A percentile compares a stretch with the other conserved stretches of the same genome.
Conservation (phyloP, 2,329 filamentous ascomycete species). For the Clarireedia hainanense region DNA sequence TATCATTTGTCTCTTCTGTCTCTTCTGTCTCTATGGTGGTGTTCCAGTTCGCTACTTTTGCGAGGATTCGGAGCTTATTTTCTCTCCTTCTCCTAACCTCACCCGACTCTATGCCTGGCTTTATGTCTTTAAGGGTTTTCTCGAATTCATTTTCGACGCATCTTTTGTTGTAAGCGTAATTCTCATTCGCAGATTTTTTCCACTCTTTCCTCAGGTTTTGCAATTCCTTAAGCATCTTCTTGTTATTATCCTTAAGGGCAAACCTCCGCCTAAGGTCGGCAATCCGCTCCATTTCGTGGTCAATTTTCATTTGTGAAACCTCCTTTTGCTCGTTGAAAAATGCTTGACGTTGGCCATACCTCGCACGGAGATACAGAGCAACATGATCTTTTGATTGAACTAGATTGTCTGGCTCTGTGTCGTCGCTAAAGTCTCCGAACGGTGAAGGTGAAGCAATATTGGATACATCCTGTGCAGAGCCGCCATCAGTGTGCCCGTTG, state of each 20-base stretch:
- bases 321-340: neutral
- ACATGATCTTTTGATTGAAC: too few relatives aligned
- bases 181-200: neutral
- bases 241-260: too few relatives aligned
- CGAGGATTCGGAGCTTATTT: neutral
- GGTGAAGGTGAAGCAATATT: too few relatives aligned
- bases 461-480: too few relatives aligned
- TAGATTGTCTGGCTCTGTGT: too few relatives aligned
- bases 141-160: neutral
- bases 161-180: neutral
- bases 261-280: neutral
- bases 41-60: neutral
- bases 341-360: rapidly evolving
- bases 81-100: too few relatives aligned
- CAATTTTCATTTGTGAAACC: neutral
- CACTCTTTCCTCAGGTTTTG: neutral
- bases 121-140: neutral
- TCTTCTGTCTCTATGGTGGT: neutral
- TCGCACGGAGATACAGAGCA: neutral
- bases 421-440: too few relatives aligned
- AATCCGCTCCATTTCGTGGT: neutral
- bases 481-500: too few relatives aligned
- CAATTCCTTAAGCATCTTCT: neutral
- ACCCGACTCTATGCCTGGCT: too few relatives aligned
- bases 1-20: neutral